These are phyloP conservation scores for Royoungia palumana DNA, from an alignment of 768 basidiomycete genomes.

Conservation along the genomic window DNA sequence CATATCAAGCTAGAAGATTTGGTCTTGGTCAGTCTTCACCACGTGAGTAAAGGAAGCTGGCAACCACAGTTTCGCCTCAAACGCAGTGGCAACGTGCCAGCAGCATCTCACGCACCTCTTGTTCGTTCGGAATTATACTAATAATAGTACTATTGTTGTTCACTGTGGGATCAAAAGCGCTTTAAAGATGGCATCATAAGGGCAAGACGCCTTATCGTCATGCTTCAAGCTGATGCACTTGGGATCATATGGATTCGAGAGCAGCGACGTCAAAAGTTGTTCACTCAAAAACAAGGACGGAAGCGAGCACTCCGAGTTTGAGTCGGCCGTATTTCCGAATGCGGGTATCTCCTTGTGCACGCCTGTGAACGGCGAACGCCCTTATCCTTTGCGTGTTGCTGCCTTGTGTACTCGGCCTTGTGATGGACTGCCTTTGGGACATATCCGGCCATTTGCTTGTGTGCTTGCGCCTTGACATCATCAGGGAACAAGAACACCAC, in stretches of 20 bases:
- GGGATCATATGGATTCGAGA: too few species aligned
- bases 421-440: not conserved
- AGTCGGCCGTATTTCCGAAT: slow-evolving; percentile 1
- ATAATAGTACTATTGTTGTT: too few species aligned
- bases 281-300: too few species aligned
- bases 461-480: not conserved
- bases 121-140: too few species aligned
- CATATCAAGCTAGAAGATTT: slow-evolving; percentile 62
- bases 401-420: not conserved
- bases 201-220: too few species aligned
- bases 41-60: slow-evolving; percentile 77
- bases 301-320: too few species aligned
- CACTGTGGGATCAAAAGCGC: too few species aligned
- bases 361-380: not conserved
- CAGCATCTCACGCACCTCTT: not conserved
- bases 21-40: slow-evolving; percentile 70
- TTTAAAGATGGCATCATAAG: too few species aligned
- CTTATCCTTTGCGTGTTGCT: too few species aligned
- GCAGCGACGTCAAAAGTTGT: too few species aligned
- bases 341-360: slow-evolving; percentile 3
- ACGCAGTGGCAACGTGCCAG: not conserved
- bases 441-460: slow-evolving; percentile 14
- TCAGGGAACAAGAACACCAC: slow-evolving; percentile 18
- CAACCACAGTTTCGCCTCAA: slow-evolving; percentile 63
- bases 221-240: too few species aligned